These are phyloP conservation scores for Populus hybrid DNA, from an alignment of 441 rosid genomes.

Conservation along the genomic window DNA sequence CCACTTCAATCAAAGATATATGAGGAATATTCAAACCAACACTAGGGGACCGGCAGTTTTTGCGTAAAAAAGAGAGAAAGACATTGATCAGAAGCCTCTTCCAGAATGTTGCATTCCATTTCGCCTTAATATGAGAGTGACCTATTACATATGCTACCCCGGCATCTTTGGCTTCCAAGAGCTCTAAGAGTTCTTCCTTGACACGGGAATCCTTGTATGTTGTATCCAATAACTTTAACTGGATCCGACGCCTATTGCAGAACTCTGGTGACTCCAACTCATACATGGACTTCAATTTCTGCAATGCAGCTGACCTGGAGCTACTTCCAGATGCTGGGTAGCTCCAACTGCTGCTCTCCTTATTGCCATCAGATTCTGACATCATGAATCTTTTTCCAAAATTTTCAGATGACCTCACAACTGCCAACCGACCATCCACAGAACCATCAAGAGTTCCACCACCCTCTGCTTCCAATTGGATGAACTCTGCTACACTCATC, in stretches of 20 bases:
- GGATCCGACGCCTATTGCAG: constrained; percentile 40
- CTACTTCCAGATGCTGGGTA: constrained; percentile 33
- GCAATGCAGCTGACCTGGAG: constrained; percentile 61
- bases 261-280: constrained; percentile 57
- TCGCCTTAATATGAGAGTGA: constrained; percentile 63
- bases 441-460: constrained; percentile 47
- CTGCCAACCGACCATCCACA: constrained; percentile 69
- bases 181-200: constrained; percentile 67
- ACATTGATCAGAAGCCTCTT: constrained; percentile 65
- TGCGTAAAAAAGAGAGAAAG: constrained; percentile 69
- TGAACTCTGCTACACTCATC: constrained; percentile 86
- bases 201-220: constrained; percentile 49
- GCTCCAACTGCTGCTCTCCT: constrained; percentile 39
- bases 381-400: constrained; percentile 61
- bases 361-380: constrained; percentile 41
- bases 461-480: constrained; percentile 87
- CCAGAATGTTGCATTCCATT: constrained; percentile 59
- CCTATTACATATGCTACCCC: constrained; percentile 79
- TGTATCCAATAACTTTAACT: constrained; percentile 54
- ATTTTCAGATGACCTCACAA: constrained; percentile 72
- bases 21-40: constrained; percentile 79
- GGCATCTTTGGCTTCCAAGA: constrained; percentile 70
- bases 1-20: constrained; percentile 80
- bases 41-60: constrained; percentile 73
- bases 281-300: constrained; percentile 52